These are phyloP conservation scores for Phytophthora macrochlamydospora DNA, from an alignment of 352 stramenopile species.

Conservation along the genomic window DNA sequence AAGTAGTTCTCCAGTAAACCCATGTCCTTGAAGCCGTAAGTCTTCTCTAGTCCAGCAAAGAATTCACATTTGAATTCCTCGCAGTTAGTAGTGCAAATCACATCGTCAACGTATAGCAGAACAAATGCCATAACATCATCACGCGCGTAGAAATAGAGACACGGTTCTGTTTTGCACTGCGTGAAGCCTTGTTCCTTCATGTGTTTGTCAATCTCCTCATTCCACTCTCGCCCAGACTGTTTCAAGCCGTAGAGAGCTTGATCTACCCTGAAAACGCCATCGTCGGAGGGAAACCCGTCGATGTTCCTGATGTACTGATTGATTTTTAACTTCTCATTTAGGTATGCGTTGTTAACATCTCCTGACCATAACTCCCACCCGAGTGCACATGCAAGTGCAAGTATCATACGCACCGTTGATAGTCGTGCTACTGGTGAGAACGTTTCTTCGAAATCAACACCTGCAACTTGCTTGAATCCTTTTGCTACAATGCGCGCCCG, in stretches of 20 bases:
- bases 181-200: not conserved
- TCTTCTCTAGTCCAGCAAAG: conserved; percentile 1
- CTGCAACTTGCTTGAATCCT: not conserved
- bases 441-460: not conserved
- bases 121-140: conserved; percentile 2
- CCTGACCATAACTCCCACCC: conserved; percentile 1
- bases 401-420: not conserved
- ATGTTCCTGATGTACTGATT: not conserved
- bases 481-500: not conserved
- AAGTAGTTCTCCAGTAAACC: conserved; percentile 10
- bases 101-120: conserved; percentile 10
- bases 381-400: not conserved
- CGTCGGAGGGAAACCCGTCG: conserved; percentile 2
- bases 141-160: conserved; percentile 9
- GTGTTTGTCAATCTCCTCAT: conserved; percentile 2
- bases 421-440: not conserved
- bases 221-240: conserved; percentile 11
- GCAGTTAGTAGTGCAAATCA: conserved; percentile 7
- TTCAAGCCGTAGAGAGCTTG: conserved; percentile 11
- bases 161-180: conserved; percentile 2
- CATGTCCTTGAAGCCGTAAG: conserved; percentile 8
- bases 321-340: conserved; percentile 13
- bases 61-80: not conserved
- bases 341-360: conserved; percentile 17
- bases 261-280: conserved; percentile 2